Conservation (phyloP, 2,329 filamentous ascomycete genomes). For the Ascochyta viciae-villosae region DNA sequence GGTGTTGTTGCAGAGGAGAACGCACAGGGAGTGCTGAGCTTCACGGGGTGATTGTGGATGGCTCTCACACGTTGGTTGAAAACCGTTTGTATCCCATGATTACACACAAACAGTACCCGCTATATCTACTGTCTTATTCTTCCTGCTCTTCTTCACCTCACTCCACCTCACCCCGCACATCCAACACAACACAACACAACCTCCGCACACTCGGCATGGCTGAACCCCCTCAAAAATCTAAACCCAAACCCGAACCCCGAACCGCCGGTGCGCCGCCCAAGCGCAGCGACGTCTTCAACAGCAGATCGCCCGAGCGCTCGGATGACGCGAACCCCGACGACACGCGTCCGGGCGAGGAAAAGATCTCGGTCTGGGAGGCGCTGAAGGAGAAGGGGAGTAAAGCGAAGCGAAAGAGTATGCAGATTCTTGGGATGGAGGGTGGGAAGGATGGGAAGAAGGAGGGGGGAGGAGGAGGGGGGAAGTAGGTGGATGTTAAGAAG, state of each 20-base stretch:
- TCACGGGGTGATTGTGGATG: constrained; percentile 2
- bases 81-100: not conserved
- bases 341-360: not conserved
- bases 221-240: not conserved
- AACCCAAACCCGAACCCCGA: not conserved
- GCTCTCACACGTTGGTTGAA: not conserved
- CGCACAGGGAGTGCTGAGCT: constrained; percentile 28
- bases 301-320: too few relatives aligned
- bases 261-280: constrained; percentile 4
- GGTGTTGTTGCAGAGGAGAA: constrained; percentile 51
- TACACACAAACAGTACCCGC: not conserved
- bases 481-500: too few relatives aligned
- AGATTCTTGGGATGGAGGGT: not conserved
- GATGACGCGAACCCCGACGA: not conserved
- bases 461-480: too few relatives aligned
- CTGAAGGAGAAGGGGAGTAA: not conserved
- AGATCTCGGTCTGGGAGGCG: not conserved
- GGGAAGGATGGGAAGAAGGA: not conserved
- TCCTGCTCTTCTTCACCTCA: not conserved
- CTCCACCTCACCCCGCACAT: not conserved
- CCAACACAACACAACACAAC: not conserved
- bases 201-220: not conserved
- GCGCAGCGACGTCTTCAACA: constrained; percentile 1
- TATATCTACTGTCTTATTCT: not conserved
- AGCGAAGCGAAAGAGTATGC: not conserved